Evolutionary conservation across 768 basidiomycete species (phyloP).

Genomic region (Suillus plorans): DNA sequence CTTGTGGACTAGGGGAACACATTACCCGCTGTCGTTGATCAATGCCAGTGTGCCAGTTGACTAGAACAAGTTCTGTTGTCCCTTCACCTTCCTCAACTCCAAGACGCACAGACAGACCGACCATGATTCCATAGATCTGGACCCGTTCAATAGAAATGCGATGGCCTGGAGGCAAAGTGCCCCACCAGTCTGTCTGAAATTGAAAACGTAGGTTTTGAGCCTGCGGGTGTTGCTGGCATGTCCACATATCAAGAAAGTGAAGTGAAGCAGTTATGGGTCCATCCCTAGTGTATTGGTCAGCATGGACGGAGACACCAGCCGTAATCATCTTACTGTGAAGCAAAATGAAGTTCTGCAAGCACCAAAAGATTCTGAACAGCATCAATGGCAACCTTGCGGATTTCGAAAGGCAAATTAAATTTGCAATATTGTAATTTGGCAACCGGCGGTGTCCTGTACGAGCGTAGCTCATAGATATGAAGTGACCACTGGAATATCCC

Average conservation of each 20-base stretch:
- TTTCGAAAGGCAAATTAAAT: constrained; percentile 33
- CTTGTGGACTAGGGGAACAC: not conserved
- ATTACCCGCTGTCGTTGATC: constrained; percentile 5
- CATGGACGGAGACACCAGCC: not conserved
- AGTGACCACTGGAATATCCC: constrained; percentile 33
- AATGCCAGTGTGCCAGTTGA: constrained; percentile 30
- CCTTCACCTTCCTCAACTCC: constrained; percentile 34
- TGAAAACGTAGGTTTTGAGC: constrained; percentile 32
- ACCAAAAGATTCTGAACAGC: constrained; percentile 30
- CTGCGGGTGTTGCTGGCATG: constrained; percentile 53
- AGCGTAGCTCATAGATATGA: constrained; percentile 34
- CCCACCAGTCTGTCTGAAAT: constrained; percentile 36
- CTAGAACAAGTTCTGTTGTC: constrained; percentile 28
- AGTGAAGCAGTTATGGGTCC: constrained; percentile 30
- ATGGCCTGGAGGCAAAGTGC: constrained; percentile 30
- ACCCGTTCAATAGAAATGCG: constrained; percentile 30
- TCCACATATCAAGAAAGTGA: constrained; percentile 55
- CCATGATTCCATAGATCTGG: constrained; percentile 26
- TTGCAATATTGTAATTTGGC: constrained; percentile 28
- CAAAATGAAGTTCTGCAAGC: constrained; percentile 29
- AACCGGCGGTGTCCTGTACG: constrained; percentile 27
- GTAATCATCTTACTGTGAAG: constrained; percentile 20
- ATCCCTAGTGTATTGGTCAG: constrained; percentile 16
- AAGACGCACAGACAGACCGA: constrained; percentile 27
- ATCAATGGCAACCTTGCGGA: constrained; percentile 34